Conservation (phyloP, 2,329 filamentous ascomycete genomes). For the Paracamarosporium sp. region DNA sequence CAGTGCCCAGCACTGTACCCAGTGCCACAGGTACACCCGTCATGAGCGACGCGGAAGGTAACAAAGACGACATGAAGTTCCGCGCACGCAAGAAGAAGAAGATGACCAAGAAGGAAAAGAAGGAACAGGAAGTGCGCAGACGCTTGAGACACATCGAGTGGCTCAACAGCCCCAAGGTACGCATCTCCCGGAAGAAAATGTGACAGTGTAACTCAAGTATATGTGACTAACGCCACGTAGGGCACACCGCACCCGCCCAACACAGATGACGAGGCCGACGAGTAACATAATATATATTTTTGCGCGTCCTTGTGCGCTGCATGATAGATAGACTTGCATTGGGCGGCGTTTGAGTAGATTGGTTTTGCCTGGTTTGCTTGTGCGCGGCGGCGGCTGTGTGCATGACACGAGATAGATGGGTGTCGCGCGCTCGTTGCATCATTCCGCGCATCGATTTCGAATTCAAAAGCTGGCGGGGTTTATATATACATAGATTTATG, state of each 20-base stretch:
- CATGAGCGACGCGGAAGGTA: slow-evolving; percentile 85
- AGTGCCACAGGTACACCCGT: slow-evolving; percentile 66
- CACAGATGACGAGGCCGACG: slow-evolving; percentile 50
- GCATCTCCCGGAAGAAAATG: slow-evolving; percentile 5
- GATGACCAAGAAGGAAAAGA: slow-evolving; percentile 94
- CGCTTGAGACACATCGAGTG: slow-evolving; percentile 81
- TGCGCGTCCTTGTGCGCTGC: slow-evolving; percentile 10
- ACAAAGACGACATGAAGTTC: slow-evolving; percentile 82
- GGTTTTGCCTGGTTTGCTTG: too few species aligned
- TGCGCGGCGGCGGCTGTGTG: too few species aligned
- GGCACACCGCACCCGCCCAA: slow-evolving; percentile 49
- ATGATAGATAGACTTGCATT: slow-evolving; percentile 20
- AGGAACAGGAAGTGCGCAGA: slow-evolving; percentile 88
- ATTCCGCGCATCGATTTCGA: not conserved
- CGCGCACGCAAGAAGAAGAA: slow-evolving; percentile 95
- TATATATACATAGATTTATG: slow-evolving; percentile 1
- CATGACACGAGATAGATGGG: slow-evolving; percentile 1
- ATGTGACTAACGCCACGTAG: slow-evolving; percentile 33
- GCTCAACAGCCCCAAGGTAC: slow-evolving; percentile 72
- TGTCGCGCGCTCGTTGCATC: not conserved
- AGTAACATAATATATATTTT: slow-evolving; percentile 16
- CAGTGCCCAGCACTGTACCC: slow-evolving; percentile 42
- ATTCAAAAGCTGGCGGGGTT: slow-evolving; percentile 5
- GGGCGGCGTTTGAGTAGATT: slow-evolving; percentile 27
- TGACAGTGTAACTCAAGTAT: not conserved